Evolutionary conservation across 2,329 filamentous ascomycete genomes (phyloP), one percentile per base, ranked within the genome.

Genomic region (Nannizzia gypsea): DNA sequence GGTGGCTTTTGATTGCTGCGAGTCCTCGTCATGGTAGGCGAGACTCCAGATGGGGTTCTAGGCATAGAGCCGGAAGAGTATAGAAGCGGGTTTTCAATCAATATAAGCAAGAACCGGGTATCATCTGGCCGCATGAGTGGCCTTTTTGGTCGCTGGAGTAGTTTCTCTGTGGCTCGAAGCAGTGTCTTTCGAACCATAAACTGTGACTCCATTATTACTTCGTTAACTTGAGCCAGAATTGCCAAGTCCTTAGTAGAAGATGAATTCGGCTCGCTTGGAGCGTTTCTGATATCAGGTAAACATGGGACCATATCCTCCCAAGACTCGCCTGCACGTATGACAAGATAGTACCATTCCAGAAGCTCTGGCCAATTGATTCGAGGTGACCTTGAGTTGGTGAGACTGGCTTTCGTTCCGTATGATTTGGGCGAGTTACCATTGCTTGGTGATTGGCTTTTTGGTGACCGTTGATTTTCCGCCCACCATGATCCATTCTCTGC

Each of bases 401-500:
- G 70, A 15, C 68, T 63, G 6, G 67, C 26, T n/a, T 57, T 52
- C 15, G 44, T 38, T 17, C 15, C 46, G 40, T 24, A 42, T 61
- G 13, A 63, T 66, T 48, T 69, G 70, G 28, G 73, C 72, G 64
- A 73, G 73, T 22, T 72, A 58, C 71, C 60, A 5, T 66, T 57
- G 50, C 69, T 67, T 56, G 66, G 65, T 9, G 67, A 65, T 15
- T 68, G 68, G 59, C 69, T 66, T 65, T 69, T 65, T 69, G 73
- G 63, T 65, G 68, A 66, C 5, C 17, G 31, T 67, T 81, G 77
- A 56, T 80, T 80, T 1, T 86, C 87, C 54, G 86, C 85, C 88
- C 88, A 92, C 89, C 88, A 92, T 6, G 81, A 82, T 1, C 87
- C 88, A 68, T 93, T 93, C 69, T 93, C 89, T 0, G 85, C 87